These are phyloP conservation scores for Xanthoceras sorbifolium DNA, from an alignment of 345 rosid species.

Conservation along the genomic window DNA sequence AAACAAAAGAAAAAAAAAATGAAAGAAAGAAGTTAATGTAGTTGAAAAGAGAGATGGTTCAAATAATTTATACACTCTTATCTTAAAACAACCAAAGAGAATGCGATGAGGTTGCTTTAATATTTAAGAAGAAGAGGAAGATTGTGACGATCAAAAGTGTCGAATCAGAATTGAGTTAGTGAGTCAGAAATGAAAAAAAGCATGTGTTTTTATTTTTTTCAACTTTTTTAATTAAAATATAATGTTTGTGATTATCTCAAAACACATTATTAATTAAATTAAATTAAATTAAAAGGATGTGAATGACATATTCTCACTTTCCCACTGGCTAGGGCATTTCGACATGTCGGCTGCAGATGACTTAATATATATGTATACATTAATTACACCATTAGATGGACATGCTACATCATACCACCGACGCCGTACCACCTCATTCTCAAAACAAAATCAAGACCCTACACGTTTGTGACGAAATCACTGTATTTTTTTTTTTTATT, in stretches of 20 bases:
- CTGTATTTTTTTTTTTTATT: no score
- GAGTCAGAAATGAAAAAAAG: slow-evolving; percentile 21
- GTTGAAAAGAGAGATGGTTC: neutral
- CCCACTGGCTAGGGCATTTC: slow-evolving; percentile 21
- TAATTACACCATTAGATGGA: slow-evolving; percentile 17
- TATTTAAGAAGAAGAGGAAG: neutral
- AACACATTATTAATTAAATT: neutral
- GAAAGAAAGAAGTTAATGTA: neutral
- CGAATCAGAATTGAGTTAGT: neutral
- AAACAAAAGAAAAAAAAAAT: neutral
- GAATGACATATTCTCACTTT: slow-evolving; percentile 25
- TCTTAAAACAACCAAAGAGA: slow-evolving; percentile 26
- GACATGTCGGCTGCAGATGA: slow-evolving; percentile 26
- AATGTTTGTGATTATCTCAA: slow-evolving; percentile 28
- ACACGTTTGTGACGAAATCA: slow-evolving; percentile 29
- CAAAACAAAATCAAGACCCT: neutral
- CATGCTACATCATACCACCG: slow-evolving; percentile 33
- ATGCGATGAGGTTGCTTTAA: slow-evolving; percentile 11
- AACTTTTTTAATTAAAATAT: slow-evolving; percentile 13
- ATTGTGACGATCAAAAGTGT: neutral
- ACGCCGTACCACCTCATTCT: slow-evolving; percentile 7
- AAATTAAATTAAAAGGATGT: neutral
- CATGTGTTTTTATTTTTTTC: slow-evolving; percentile 24
- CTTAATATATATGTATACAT: slow-evolving; percentile 8
- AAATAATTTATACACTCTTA: slow-evolving; percentile 22